Evolutionary conservation across 345 rosid species (phyloP).

Genomic region (Bretschneidera sinensis): DNA sequence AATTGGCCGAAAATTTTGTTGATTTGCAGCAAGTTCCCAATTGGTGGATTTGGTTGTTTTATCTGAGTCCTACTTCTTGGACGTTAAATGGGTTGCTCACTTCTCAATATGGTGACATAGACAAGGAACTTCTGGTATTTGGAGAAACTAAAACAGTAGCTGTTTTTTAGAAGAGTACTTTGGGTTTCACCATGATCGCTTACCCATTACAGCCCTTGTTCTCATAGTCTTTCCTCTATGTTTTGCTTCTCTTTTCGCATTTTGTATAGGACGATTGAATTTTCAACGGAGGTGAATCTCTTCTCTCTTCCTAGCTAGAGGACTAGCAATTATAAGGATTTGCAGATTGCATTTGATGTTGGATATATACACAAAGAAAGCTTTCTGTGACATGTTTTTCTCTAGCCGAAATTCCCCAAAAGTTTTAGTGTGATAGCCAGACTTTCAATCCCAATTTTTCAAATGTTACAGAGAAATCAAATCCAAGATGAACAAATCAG

Average conservation of each 20-base stretch:
- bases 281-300: constrained; percentile 50
- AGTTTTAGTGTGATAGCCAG: no score
- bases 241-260: constrained; percentile 54
- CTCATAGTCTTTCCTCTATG: constrained; percentile 45
- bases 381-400: no score
- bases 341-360: no score
- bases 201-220: constrained; percentile 32
- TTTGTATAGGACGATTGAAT: constrained; percentile 45
- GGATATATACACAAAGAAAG: no score
- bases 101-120: constrained; percentile 73
- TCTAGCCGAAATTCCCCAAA: no score
- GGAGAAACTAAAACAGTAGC: constrained; percentile 39
- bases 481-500: no score
- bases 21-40: constrained; percentile 63
- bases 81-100: constrained; percentile 46
- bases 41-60: constrained; percentile 84
- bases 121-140: constrained; percentile 38
- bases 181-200: constrained; percentile 40
- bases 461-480: no score
- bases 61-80: constrained; percentile 70
- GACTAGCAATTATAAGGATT: no score
- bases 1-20: background rate
- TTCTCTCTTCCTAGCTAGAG: background rate
- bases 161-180: constrained; percentile 50
- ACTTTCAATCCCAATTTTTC: no score